Conservation (phyloP, 2,329 filamentous ascomycete genomes). For the Aspergillus felis region DNA sequence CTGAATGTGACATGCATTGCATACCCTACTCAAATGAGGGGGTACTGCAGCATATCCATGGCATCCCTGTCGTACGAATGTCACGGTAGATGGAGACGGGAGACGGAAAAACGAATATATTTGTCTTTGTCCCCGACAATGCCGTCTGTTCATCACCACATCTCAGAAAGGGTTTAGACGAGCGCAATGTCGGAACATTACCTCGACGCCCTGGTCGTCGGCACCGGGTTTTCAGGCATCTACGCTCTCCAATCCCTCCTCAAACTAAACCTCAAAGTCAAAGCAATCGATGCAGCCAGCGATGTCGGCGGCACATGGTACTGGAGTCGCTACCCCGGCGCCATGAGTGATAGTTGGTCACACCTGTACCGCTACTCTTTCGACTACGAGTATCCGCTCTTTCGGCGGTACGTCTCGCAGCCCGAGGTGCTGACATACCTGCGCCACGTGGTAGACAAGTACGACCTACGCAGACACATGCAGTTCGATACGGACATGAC, state of each 20-base stretch:
- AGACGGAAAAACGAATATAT: neutral
- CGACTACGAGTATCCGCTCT: constrained; percentile 14
- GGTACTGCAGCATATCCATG: neutral
- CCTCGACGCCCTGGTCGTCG: constrained; percentile 38
- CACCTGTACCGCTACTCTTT: constrained; percentile 27
- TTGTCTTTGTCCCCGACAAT: neutral
- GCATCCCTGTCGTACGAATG: neutral
- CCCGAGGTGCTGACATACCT: constrained; percentile 28
- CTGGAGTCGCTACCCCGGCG: constrained; percentile 45
- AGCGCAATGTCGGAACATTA: neutral
- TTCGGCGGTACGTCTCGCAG: constrained; percentile 9
- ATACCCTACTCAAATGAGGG: neutral
- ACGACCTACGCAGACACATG: constrained; percentile 17
- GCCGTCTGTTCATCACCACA: neutral
- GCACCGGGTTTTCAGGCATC: constrained; percentile 38
- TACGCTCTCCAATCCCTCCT: constrained; percentile 37
- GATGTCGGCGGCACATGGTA: constrained; percentile 45
- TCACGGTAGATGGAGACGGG: neutral
- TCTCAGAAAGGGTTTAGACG: neutral
- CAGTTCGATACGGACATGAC: constrained; percentile 17
- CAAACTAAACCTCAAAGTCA: constrained; percentile 32
- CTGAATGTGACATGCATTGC: neutral
- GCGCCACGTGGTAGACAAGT: constrained; percentile 20
- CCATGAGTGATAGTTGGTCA: constrained; percentile 36
- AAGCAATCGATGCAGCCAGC: constrained; percentile 37